Evolutionary conservation across 768 basidiomycete genomes (phyloP).

Genomic region (Mycena venus): DNA sequence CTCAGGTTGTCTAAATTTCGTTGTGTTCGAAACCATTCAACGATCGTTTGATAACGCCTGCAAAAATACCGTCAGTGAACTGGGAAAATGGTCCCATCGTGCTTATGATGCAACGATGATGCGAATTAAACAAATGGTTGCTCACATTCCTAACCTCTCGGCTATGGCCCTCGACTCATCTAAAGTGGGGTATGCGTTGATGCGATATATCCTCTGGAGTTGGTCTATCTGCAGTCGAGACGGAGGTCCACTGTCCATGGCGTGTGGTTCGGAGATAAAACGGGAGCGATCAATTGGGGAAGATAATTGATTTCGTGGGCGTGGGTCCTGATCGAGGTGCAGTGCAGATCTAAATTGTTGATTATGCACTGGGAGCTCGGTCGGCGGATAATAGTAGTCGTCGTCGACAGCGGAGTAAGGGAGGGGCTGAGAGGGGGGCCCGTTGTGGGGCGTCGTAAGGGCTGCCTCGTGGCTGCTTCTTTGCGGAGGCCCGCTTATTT

Average conservation of each 20-base stretch:
- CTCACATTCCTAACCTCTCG: constrained; percentile 82
- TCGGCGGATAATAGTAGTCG: constrained; percentile 29
- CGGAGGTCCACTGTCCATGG: neutral
- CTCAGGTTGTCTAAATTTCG: constrained; percentile 83
- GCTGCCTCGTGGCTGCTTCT: constrained; percentile 68
- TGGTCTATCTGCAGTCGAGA: constrained; percentile 76
- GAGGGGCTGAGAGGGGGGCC: constrained; percentile 39
- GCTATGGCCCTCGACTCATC: constrained; percentile 78
- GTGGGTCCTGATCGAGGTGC: constrained; percentile 31
- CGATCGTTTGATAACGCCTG: constrained; percentile 85
- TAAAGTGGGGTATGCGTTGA: constrained; percentile 75
- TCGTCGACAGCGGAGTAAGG: constrained; percentile 23
- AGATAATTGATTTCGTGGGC: constrained; percentile 19
- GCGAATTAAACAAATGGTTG: constrained; percentile 40
- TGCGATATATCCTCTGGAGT: constrained; percentile 73
- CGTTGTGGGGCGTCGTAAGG: constrained; percentile 37
- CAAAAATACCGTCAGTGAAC: constrained; percentile 40
- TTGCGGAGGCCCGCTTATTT: constrained; percentile 87
- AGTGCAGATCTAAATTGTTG: constrained; percentile 23
- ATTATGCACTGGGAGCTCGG: neutral
- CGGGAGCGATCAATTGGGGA: constrained; percentile 1
- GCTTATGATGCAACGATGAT: constrained; percentile 27
- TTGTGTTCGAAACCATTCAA: constrained; percentile 92
- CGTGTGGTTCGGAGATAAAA: neutral
- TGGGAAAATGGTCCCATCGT: constrained; percentile 26